Evolutionary conservation across 768 basidiomycete genomes (phyloP), one percentile per base, ranked within the genome.

Genomic region (Lactifluus subvellereus): DNA sequence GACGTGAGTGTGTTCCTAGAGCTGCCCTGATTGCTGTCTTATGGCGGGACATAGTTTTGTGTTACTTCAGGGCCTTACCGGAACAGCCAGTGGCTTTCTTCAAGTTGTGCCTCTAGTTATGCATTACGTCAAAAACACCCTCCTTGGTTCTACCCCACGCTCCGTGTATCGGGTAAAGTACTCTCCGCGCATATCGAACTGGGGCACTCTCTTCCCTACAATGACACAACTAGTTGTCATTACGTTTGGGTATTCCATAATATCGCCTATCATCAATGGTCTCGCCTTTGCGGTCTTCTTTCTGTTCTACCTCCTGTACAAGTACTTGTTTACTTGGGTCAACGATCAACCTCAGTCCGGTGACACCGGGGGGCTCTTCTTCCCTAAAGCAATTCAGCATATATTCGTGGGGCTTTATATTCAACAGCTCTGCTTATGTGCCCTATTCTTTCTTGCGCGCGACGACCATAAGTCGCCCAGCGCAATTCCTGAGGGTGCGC

Each of bases 351-450:
- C 86, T 5, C 73, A 80, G 0, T 74, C 80, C 6, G 77, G 77
- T 54, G 94, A 96, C 60, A 96, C 94, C 0, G 95, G 96, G 40
- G 96, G 96, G 0, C 72, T 91, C 54, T 98, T 97, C 80, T 98
- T 94, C 80, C 94, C 94, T n/a, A 91, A 87, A 74, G 96, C 96
- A 4, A 84, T 98, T 37, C 86, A 90, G 54, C 96, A 98, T 70
- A 71, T 96, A 27, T 97, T 98, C 66, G 92, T 94, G 27, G 96
- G 95, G 1, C 69, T 98, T 72, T 99, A 99, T 71, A 80, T 99
- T 50, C 84, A 94, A 72, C 87, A 97, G 72, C 71, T 98, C 51
- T 94, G 91, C 71, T 77, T 96, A 45, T 81, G 82, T 38, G 91
- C 90, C 7, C 75, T 98, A 62, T 96, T 98, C 82, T 98, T 99